Conservation (phyloP, 306 rosid genomes). For the Nissolia schottii region DNA sequence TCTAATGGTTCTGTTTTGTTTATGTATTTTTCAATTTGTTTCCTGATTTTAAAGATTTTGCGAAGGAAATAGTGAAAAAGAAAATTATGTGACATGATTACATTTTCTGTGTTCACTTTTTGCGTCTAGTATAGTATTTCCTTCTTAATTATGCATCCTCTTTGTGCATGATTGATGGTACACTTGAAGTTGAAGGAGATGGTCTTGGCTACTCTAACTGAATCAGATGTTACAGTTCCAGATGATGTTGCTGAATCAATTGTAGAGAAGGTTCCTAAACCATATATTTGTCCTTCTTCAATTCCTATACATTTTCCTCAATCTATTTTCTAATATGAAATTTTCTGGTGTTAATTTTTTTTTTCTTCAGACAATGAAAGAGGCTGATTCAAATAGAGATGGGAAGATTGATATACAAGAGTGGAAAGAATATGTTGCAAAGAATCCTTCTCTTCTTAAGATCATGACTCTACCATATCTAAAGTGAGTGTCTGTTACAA, state of each 20-base stretch:
- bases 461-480: slow-evolving; percentile 71
- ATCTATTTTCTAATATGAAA: background rate
- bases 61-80: too few relatives aligned
- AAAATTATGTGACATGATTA: too few relatives aligned
- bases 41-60: too few relatives aligned
- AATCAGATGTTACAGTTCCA: slow-evolving; percentile 46
- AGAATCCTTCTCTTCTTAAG: slow-evolving; percentile 58
- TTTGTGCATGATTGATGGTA: slow-evolving; percentile 12
- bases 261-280: slow-evolving; percentile 51
- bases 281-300: background rate
- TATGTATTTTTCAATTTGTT: too few relatives aligned
- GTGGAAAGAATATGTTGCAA: slow-evolving; percentile 55
- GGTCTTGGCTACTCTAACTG: slow-evolving; percentile 62
- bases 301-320: background rate
- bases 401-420: slow-evolving; percentile 68
- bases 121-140: background rate
- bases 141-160: background rate
- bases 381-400: slow-evolving; percentile 64
- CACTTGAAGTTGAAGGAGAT: slow-evolving; percentile 64
- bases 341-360: background rate
- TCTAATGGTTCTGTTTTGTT: too few relatives aligned
- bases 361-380: slow-evolving; percentile 47
- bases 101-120: too few relatives aligned
- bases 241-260: slow-evolving; percentile 57
- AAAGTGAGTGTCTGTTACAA: slow-evolving; percentile 40